These are phyloP conservation scores for Schrenkiella parvula DNA, from an alignment of 345 rosid species.

Conservation along the genomic window DNA sequence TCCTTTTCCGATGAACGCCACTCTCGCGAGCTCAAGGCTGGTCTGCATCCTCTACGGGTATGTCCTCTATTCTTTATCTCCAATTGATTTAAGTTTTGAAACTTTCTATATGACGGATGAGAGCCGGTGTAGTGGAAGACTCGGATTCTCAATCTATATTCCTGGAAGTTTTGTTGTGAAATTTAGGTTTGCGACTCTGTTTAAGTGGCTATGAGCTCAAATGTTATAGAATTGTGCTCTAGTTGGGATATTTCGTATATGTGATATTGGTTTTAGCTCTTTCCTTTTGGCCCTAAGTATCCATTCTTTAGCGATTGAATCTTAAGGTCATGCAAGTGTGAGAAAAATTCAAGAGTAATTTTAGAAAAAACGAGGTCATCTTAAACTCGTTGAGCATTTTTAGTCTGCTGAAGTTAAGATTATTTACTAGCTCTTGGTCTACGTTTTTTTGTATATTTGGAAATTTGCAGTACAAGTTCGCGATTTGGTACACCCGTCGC, in stretches of 20 bases:
- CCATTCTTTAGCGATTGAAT: background rate
- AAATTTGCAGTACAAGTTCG: constrained; percentile 66
- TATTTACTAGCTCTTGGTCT: background rate
- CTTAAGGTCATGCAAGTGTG: background rate
- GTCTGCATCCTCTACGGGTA: constrained; percentile 92
- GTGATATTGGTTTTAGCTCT: background rate
- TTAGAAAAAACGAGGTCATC: background rate
- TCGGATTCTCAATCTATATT: background rate
- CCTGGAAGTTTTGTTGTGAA: background rate
- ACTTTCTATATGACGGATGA: background rate
- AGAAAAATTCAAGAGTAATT: background rate
- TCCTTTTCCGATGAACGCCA: constrained; percentile 53
- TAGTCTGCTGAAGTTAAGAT: background rate
- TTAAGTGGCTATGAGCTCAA: background rate
- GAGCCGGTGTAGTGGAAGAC: constrained; percentile 4
- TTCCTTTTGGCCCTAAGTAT: background rate
- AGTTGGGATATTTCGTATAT: background rate
- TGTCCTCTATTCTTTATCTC: background rate
- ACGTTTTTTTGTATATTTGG: constrained; percentile 1
- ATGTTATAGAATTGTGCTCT: background rate
- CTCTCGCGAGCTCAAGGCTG: constrained; percentile 73
- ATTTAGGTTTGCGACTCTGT: background rate
- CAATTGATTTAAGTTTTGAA: background rate
- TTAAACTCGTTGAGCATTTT: background rate
- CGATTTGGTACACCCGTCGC: constrained; percentile 96